Evolutionary conservation across 345 rosid genomes (phyloP).

Genomic region (Gossypium rotundifolium): DNA sequence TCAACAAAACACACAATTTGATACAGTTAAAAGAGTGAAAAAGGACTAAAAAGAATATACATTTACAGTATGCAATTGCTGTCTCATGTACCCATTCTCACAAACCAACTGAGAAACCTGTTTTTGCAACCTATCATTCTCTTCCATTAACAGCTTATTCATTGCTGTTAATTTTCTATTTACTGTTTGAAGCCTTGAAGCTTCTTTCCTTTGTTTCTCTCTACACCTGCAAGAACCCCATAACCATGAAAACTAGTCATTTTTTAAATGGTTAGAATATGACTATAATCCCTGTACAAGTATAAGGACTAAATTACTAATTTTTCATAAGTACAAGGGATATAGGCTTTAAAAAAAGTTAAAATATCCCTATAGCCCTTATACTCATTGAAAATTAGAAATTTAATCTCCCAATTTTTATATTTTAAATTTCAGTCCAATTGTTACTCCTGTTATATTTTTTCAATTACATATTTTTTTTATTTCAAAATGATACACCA

Average conservation of each 20-base stretch:
- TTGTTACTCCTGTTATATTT: too few relatives aligned
- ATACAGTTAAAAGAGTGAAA: neutral
- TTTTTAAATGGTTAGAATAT: too few relatives aligned
- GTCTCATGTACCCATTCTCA: slow-evolving; percentile 85
- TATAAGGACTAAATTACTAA: too few relatives aligned
- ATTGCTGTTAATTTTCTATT: slow-evolving; percentile 90
- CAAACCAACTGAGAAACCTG: slow-evolving; percentile 98
- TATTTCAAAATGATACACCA: too few relatives aligned
- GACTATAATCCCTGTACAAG: too few relatives aligned
- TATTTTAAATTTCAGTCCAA: too few relatives aligned
- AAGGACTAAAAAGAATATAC: slow-evolving; percentile 8
- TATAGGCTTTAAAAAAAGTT: too few relatives aligned
- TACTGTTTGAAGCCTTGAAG: slow-evolving; percentile 90
- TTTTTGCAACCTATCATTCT: slow-evolving; percentile 93
- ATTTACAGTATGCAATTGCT: slow-evolving; percentile 73
- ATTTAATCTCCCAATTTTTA: too few relatives aligned
- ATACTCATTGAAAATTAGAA: too few relatives aligned
- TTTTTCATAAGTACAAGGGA: too few relatives aligned
- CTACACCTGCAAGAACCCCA: slow-evolving; percentile 62
- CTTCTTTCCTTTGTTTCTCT: slow-evolving; percentile 96
- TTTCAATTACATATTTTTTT: too few relatives aligned
- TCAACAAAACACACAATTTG: neutral
- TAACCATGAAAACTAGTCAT: neutral
- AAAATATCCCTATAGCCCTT: too few relatives aligned
- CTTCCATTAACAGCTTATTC: slow-evolving; percentile 98